Base-by-base conservation (phyloP, 352 stramenopile genomes). In the Phytophthora palmivora region DNA sequence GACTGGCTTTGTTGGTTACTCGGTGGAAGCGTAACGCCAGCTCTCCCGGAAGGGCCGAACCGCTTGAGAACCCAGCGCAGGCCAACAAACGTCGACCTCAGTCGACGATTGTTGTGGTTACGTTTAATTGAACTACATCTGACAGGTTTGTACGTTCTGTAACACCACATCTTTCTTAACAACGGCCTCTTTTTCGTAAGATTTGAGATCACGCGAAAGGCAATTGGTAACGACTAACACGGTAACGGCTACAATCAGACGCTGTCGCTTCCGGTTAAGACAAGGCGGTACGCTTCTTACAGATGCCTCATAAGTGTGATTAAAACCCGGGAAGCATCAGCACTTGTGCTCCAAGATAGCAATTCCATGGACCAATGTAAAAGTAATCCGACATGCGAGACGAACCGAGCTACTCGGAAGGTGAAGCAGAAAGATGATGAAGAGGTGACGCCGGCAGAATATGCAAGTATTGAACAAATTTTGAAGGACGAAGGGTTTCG, bases 301-400 rank as follows among this genome's bases (percentile, higher is more conserved):
- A 54, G 44, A 16, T 26, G 24, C 11, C 9, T 63, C 4, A 44
- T 50, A 11, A 49, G 33, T n/a, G 54, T 63, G 26, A 49, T 63
- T 14, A 47, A 34, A 18, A 63, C 55, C 18, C 48, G 32, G 48
- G 44, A 41, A 14, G 54, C 36, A 7, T 48, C 49, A 4, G 2
- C n/a, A 14, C 22, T n/a, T 15, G 33, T 63, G 14, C 43, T 63
- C 16, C 14, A 42, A 4, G 54, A 63, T 15, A 14, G 3, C 8
- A 12, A n/a, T 0, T 43, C 55, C 54, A 63, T 63, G 43, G 26
- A 2, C 0, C 10, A 49, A 37, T 63, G 44, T 26, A 48, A 49
- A 14, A 3, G 1, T 5, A 61, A 53, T 8, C 39, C 2, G 12
- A 46, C 18, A 10, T 7, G 6, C 6, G 44, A 48, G 36, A 43